Evolutionary conservation across 1,284 basidiomycete genomes (phyloP), one percentile per base, ranked within the genome.

Genomic region (Psilocybe mexicana): DNA sequence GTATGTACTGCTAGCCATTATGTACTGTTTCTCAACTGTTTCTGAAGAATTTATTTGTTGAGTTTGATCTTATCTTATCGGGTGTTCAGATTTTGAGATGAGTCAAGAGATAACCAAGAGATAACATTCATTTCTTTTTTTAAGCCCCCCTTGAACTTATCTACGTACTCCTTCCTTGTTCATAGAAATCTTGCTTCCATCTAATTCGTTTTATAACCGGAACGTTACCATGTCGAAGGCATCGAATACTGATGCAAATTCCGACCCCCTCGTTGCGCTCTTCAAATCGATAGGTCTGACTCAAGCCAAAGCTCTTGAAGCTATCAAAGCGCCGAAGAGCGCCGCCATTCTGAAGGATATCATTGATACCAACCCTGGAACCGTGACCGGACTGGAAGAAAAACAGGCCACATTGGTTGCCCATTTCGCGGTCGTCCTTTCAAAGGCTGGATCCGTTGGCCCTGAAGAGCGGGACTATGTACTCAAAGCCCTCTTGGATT

Each of bases 281-380:
- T 95, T 96, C 79, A 84, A 87, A 70, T 84, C 86, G 42, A 88
- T 96, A 59, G 93, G 93, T 26, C 79, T 97, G 51, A 82, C 87
- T 48, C 82, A 87, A 56, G 79, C 89, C 57, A 93, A 94, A 70
- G 92, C 95, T 0, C 81, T 84, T 24, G 94, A 98, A 70, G 89
- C 92, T 18, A 86, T 87, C 36, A 92, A 94, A 72, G 90, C 83
- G 58, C 74, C 88, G 6, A 96, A 93, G 78, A 84, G 84, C 62
- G 88, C 92, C 3, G 69, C 80, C 1, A 78, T 87, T 5, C 81
- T 97, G 60, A 87, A 85, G 65, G 83, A 84, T 30, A 81, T 94
- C 54, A 87, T 95, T 64, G 81, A 86, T 58, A 76, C 76, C 52
- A 78, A 87, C 65, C 72, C 77, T 8, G 76, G 88, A n/a, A 70